Base-by-base conservation (phyloP, 140 eudicot species). In the Oenanthe javanica region DNA sequence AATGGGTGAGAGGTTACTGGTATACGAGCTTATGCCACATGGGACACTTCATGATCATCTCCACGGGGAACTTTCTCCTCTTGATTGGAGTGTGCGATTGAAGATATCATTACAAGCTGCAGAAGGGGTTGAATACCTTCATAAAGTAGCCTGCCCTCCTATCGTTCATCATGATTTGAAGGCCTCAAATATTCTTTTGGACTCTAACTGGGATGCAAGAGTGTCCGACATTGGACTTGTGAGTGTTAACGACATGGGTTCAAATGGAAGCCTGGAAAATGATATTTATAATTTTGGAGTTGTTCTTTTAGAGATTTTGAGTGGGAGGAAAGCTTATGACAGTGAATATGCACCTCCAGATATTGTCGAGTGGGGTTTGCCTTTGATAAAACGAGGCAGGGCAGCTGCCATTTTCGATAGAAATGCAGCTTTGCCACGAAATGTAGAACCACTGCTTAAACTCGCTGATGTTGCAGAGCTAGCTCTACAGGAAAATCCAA, bases 1-100 rank as follows among this genome's bases (percentile, higher is more conserved):
- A 38, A 80, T 80, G 83, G 83, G 83, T 18, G 83, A 80, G 50
- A 80, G 83, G 71, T 21, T 80, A 19, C 77, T 80, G 69, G 83
- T 80, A 19, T 70, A 80, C 6, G 83, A 80, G 70, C n/a, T 47
- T 36, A 80, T 80, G 83, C 78, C 83, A 25, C 83, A 72, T 40
- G 83, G 77, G 38, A 80, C 77, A 54, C 83, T 80, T 52, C 52
- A 80, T 69, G 83, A 80, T 64, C 83, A 80, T 72, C 77, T 80
- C 70, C 70, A 70, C 2, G 83, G 83, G 38, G 77, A 69, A 23
- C 83, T 80, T 49, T 80, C 83, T 48, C 83, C 83, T 18, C 47
- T 80, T 0, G 77, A 80, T 50, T 80, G 83, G 83, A 80, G 52
- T 51, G 51, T 80, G 36, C 52, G 83, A 11, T 80, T 80, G 70